Evolutionary conservation across 2,329 filamentous ascomycete species (phyloP).

Genomic region (Pseudogymnoascus verrucosus): DNA sequence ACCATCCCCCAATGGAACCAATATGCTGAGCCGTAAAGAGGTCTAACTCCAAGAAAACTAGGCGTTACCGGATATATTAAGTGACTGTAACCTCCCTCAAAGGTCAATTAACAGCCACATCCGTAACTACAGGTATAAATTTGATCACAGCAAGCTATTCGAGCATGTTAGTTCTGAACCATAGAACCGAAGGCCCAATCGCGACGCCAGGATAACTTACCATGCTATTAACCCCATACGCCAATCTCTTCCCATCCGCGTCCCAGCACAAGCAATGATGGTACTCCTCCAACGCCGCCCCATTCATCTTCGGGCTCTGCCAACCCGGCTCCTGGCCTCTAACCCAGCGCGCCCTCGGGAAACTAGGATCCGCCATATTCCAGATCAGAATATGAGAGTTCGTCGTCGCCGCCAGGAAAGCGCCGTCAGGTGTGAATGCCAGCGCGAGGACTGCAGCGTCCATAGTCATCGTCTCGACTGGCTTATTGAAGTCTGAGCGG

Average conservation of each 20-base stretch:
- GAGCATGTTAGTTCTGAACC: neutral
- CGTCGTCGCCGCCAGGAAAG: constrained; percentile 55
- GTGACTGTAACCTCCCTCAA: neutral
- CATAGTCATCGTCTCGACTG: constrained; percentile 55
- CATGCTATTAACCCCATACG: constrained; percentile 54
- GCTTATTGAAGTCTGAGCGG: constrained; percentile 44
- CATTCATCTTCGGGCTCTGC: constrained; percentile 47
- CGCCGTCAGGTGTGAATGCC: constrained; percentile 55
- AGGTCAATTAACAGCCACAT: neutral
- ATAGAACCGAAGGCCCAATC: neutral
- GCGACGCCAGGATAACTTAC: constrained; percentile 35
- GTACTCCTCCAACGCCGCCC: constrained; percentile 47
- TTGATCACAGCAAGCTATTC: neutral
- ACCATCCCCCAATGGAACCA: neutral
- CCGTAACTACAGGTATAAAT: neutral
- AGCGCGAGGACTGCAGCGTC: constrained; percentile 48
- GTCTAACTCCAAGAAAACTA: neutral
- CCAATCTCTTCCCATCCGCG: constrained; percentile 51
- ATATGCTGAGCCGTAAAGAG: neutral
- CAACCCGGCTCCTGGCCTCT: constrained; percentile 47
- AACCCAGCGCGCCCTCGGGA: constrained; percentile 54
- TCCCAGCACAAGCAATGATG: constrained; percentile 58
- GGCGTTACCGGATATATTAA: neutral
- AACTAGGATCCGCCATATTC: constrained; percentile 49
- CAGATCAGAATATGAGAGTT: constrained; percentile 53